A percentile compares a stretch with the other conserved stretches of the same genome.
These are phyloP conservation scores for Herpetospermum pedunculosum DNA, from an alignment of 306 rosid species.

Conservation along the genomic window DNA sequence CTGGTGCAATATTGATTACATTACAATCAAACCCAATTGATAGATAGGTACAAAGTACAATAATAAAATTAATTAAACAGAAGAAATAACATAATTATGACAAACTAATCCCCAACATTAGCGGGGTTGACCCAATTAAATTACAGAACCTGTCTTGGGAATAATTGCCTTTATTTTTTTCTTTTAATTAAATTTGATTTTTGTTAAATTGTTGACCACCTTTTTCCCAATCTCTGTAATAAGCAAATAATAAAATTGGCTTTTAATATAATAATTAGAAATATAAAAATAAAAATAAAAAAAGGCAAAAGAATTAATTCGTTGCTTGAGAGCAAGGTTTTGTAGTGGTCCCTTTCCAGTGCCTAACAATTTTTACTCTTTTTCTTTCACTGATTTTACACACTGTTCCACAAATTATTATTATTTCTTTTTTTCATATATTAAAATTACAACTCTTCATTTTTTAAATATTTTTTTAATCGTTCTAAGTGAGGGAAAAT, in stretches of 20 bases:
- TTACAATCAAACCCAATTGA: too few relatives aligned
- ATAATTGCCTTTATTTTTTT: not conserved
- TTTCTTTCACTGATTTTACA: not conserved
- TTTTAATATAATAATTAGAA: not conserved
- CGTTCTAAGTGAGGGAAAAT: not conserved
- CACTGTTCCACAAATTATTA: not conserved
- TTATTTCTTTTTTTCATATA: not conserved
- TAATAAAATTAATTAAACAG: not conserved
- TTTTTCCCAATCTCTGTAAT: not conserved
- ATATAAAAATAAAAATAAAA: not conserved
- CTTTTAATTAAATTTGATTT: not conserved
- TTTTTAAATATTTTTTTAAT: not conserved
- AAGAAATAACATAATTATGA: not conserved
- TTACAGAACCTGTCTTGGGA: not conserved
- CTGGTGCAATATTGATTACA: too few relatives aligned
- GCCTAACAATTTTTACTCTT: not conserved
- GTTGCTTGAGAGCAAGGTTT: slow-evolving; percentile 7
- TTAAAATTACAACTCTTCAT: not conserved
- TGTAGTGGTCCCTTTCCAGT: not conserved
- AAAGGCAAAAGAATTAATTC: not conserved
- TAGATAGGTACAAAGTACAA: too few relatives aligned
- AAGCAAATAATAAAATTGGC: not conserved
- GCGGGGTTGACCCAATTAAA: not conserved
- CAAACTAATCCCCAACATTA: slow-evolving; percentile 2
- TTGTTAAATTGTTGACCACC: slow-evolving; percentile 6